These are phyloP conservation scores for Ploettnerulaceae sp. DNA, from an alignment of 2,329 filamentous ascomycete species.

Conservation along the genomic window DNA sequence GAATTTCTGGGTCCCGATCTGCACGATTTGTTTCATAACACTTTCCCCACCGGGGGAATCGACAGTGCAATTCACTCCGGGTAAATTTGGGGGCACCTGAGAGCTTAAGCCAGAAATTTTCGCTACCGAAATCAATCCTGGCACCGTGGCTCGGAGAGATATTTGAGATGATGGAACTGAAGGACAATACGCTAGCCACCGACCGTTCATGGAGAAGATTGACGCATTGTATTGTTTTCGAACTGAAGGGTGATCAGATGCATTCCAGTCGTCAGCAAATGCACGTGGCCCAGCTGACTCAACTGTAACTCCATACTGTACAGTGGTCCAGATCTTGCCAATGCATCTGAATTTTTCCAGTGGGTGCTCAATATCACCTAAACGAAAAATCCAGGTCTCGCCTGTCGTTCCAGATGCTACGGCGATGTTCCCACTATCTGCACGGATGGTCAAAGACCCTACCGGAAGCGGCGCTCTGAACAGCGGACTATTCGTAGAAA, in stretches of 20 bases:
- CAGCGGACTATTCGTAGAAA: conserved; percentile 54
- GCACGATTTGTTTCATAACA: conserved; percentile 70
- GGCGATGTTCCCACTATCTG: conserved; percentile 65
- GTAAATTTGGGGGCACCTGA: conserved; percentile 64
- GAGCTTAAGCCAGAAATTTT: conserved; percentile 53
- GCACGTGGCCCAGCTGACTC: conserved; percentile 21
- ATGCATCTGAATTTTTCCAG: conserved; percentile 49
- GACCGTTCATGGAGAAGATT: conserved; percentile 63
- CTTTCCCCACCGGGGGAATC: conserved; percentile 69
- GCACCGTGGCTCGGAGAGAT: conserved; percentile 61
- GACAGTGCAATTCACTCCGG: conserved; percentile 59
- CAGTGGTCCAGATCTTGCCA: conserved; percentile 86
- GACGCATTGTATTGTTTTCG: conserved; percentile 49
- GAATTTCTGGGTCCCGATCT: conserved; percentile 73
- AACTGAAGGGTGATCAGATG: conserved; percentile 37
- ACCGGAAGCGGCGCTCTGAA: conserved; percentile 65
- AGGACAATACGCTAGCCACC: conserved; percentile 75
- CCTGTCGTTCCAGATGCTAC: conserved; percentile 79
- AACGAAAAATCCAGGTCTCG: conserved; percentile 75
- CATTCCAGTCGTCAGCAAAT: conserved; percentile 34
- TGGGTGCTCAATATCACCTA: conserved; percentile 41
- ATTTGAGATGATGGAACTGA: conserved; percentile 65
- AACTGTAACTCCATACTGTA: conserved; percentile 57
- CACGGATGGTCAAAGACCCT: conserved; percentile 69
- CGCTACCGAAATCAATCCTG: conserved; percentile 48